These are phyloP conservation scores for Akanthomyces uredinophilus DNA, from an alignment of 2,329 filamentous ascomycete genomes.

Conservation along the genomic window DNA sequence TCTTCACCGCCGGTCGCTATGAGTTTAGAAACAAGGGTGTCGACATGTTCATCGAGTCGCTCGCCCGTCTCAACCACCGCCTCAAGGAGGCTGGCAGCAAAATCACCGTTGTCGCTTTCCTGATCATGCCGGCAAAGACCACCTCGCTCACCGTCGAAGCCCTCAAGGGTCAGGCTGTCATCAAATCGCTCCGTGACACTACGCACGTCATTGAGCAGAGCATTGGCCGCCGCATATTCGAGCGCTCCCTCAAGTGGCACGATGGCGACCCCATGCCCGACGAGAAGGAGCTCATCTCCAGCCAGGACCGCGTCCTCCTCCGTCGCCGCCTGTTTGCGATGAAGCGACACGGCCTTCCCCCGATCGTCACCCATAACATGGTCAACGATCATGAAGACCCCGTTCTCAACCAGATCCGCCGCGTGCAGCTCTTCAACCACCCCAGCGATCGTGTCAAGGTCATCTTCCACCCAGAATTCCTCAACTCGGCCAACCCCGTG, in stretches of 20 bases:
- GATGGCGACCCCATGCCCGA: slow-evolving; percentile 91
- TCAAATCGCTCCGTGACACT: slow-evolving; percentile 92
- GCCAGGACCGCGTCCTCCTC: slow-evolving; percentile 86
- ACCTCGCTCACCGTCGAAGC: slow-evolving; percentile 92
- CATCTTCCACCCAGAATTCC: slow-evolving; percentile 95
- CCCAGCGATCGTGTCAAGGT: slow-evolving; percentile 93
- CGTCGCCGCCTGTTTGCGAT: slow-evolving; percentile 91
- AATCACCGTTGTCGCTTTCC: slow-evolving; percentile 92
- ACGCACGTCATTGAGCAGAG: slow-evolving; percentile 88
- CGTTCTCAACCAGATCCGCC: slow-evolving; percentile 89
- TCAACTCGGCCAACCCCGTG: slow-evolving; percentile 93
- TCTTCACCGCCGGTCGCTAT: slow-evolving; percentile 95
- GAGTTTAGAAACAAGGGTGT: slow-evolving; percentile 98
- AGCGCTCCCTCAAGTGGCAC: slow-evolving; percentile 90
- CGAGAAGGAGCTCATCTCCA: slow-evolving; percentile 91
- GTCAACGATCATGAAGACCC: slow-evolving; percentile 88
- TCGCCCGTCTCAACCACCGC: slow-evolving; percentile 89
- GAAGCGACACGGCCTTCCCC: slow-evolving; percentile 85
- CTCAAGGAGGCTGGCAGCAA: slow-evolving; percentile 82
- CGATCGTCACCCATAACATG: slow-evolving; percentile 99
- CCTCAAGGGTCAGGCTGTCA: slow-evolving; percentile 92
- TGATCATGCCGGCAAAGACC: slow-evolving; percentile 98
- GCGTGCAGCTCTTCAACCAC: slow-evolving; percentile 96
- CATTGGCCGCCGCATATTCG: slow-evolving; percentile 90
- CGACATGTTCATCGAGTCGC: slow-evolving; percentile 98